Base-by-base conservation (phyloP, 805 yeast species). In the Metschnikowia aberdeeniae region DNA sequence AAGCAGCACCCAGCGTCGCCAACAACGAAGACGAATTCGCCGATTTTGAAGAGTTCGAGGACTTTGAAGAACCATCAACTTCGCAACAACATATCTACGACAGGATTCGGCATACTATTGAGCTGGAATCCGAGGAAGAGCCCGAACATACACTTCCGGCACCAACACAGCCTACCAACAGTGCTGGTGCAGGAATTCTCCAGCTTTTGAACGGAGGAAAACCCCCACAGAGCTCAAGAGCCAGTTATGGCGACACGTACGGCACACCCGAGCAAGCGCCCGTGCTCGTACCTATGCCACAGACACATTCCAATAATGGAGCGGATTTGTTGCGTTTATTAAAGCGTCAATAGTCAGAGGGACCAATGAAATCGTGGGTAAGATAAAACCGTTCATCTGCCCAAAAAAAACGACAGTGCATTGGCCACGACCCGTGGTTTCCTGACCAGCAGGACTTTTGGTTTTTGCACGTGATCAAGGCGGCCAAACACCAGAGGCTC, bases 51-150 rank as follows among this genome's bases (percentile, higher is more conserved):
- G 47, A 44, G 13, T 67, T 65, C 42, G 71, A 66, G 31, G 55
- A 63, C 32, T 68, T 58, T 33, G 62, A 59, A 10, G 54, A 54
- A 29, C 46, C 44, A 36, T 61, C 59, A 26, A 56, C 58, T 13
- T 58, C 61, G 31, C 66, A 64, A 30, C 62, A 61, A 31, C 42
- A 46, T 31, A 48, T 42, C 46, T 48, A 39, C 45, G 51, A 56
- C 46, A 55, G 45, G 42, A 52, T 43, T 31, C 50, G 49, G 26
- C 49, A 56, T 34, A 58, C 57, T 31, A 60, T 67, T 47, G 70
- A 66, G 40, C 55, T 62, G 34, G 71, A 60, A 8, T 60, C 67
- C 38, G 73, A 68, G 44, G 73, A 70, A 36, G 73, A 67, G 35
- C 64, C 57, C 32, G 59, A 43, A 2, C 45, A 33, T 11, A 35